These are phyloP conservation scores for Saccharomycopsis sp. DNA, from an alignment of 805 yeast genomes.

Conservation along the genomic window DNA sequence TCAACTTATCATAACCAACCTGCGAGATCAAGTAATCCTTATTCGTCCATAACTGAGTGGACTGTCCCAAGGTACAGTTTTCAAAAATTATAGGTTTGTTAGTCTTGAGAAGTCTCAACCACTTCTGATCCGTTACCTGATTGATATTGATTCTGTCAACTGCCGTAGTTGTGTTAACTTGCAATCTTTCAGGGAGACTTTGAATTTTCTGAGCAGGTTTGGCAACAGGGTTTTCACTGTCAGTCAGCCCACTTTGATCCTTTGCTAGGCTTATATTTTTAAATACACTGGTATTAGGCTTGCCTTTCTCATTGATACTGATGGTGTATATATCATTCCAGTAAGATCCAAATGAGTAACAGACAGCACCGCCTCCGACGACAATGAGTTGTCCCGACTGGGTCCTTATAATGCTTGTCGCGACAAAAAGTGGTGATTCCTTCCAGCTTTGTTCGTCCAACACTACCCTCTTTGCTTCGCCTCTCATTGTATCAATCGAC, in stretches of 20 bases:
- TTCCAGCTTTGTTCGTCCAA: conserved; percentile 35
- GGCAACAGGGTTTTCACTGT: not conserved
- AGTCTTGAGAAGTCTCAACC: conserved; percentile 9
- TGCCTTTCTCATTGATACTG: not conserved
- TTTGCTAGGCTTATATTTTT: not conserved
- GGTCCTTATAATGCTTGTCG: conserved; percentile 35
- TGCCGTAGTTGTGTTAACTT: not conserved
- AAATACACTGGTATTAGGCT: not conserved
- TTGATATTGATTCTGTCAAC: conserved; percentile 1
- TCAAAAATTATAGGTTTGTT: conserved; percentile 26
- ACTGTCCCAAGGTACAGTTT: conserved; percentile 25
- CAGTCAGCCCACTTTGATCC: not conserved
- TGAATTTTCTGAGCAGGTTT: no score
- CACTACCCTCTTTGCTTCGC: conserved; percentile 20
- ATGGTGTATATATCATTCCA: conserved; percentile 31
- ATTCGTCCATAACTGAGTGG: conserved; percentile 26
- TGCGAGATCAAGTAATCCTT: conserved; percentile 26
- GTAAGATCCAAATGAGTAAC: conserved; percentile 70
- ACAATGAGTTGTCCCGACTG: not conserved
- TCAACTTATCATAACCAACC: conserved; percentile 25
- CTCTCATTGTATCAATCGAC: conserved; percentile 26
- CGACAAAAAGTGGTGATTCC: conserved; percentile 43
- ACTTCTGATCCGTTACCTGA: conserved; percentile 4
- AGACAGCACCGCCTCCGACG: conserved; percentile 73
- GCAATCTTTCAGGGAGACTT: no score